These are phyloP conservation scores for Populus simonii DNA, from an alignment of 345 rosid genomes.

Conservation along the genomic window DNA sequence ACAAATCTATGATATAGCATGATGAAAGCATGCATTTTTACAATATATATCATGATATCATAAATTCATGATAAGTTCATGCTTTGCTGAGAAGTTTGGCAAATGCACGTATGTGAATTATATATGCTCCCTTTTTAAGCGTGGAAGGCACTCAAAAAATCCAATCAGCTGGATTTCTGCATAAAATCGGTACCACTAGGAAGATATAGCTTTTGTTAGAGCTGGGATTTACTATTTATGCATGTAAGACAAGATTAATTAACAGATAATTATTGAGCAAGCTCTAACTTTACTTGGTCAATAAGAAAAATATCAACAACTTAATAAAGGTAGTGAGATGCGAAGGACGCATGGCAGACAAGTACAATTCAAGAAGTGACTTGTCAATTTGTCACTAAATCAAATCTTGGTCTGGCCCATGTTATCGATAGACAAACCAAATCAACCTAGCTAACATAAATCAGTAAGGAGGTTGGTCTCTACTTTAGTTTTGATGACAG, in stretches of 20 bases:
- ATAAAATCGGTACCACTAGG: conserved; percentile 8
- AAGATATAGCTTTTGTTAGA: not conserved
- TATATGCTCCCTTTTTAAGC: conserved; percentile 15
- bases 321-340: not conserved
- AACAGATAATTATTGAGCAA: not conserved
- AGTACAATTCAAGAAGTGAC: not conserved
- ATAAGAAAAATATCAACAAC: not conserved
- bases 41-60: conserved; percentile 2
- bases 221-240: not conserved
- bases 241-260: not conserved
- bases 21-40: not conserved
- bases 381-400: not conserved
- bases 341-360: not conserved
- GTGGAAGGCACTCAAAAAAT: conserved; percentile 41
- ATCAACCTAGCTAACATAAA: not conserved
- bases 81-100: conserved; percentile 53
- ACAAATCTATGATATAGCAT: too few relatives aligned
- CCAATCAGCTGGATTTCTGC: conserved; percentile 12
- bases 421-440: not conserved
- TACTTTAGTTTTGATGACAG: too few relatives aligned
- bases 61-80: conserved; percentile 20
- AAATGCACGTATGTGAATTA: conserved; percentile 12
- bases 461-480: too few relatives aligned
- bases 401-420: not conserved
- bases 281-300: not conserved